phyloP scores from a whole-genome alignment of 1,284 basidiomycete species.

The Ceratobasidium sp. region DNA sequence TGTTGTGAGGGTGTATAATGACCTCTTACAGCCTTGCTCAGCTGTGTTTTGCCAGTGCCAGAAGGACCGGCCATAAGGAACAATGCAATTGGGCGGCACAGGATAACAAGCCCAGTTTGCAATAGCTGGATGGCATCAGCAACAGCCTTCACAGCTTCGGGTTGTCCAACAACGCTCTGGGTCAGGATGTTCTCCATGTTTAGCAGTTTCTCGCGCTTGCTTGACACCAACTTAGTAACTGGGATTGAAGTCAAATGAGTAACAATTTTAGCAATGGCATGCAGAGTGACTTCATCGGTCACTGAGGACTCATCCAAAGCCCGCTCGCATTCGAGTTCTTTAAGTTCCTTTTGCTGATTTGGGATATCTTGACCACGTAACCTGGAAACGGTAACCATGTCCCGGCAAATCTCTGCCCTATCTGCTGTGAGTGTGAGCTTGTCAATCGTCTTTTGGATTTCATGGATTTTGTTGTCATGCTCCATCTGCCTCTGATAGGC shows the following conservation, averaged over 20 bases:
- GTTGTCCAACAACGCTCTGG: constrained; percentile 84
- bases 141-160: constrained; percentile 88
- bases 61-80: constrained; percentile 96
- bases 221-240: constrained; percentile 83
- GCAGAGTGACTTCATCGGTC: constrained; percentile 84
- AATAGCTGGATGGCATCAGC: constrained; percentile 93
- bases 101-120: constrained; percentile 87
- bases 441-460: constrained; percentile 87
- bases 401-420: constrained; percentile 90
- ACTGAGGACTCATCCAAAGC: constrained; percentile 74
- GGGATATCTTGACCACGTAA: constrained; percentile 94
- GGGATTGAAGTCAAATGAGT: constrained; percentile 93
- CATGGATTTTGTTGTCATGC: constrained; percentile 87
- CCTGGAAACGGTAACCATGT: constrained; percentile 89
- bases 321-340: constrained; percentile 77
- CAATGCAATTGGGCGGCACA: constrained; percentile 88
- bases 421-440: constrained; percentile 93
- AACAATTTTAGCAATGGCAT: constrained; percentile 93
- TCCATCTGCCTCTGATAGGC: constrained; percentile 92
- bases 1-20: constrained; percentile 38
- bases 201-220: constrained; percentile 92
- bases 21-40: constrained; percentile 85
- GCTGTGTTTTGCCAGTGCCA: constrained; percentile 88
- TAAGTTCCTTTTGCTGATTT: constrained; percentile 83
- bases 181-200: constrained; percentile 78